Base-by-base conservation (phyloP, 2,329 filamentous ascomycete species). In the Ramichloridium luteum region DNA sequence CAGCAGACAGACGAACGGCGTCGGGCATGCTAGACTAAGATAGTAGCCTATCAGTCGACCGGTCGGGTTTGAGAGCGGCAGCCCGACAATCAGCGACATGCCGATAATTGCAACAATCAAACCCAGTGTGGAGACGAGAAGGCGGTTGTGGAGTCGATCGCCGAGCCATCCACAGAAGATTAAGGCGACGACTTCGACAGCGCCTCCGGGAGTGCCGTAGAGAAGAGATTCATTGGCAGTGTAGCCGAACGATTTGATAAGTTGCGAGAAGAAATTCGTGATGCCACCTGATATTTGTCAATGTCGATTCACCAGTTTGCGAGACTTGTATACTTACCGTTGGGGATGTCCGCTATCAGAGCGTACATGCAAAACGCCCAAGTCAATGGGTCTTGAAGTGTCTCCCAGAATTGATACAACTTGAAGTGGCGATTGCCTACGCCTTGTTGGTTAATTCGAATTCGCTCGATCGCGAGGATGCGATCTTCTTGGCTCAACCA, bases 371-470 rank as follows among this genome's bases (percentile, higher is more conserved):
- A 64, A 47, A 74, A 72, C 0, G 68, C 67, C 72, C 72, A 75
- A 2, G 68, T 67, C 52, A 74, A 56, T 0, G 70, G 71, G 40
- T 76, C 72, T 3, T 59, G 35, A 5, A 76, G 45, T 0, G 71
- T 68, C 42, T 76, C 71, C 11, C 68, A 61, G 1, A 79, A 60
- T 40, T 90, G 82, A 39, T 79, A 48, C 40, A 39, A 38, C 20
- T 53, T 53, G 43, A 48, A 51, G 33, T 51, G 48, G 28, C 48
- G 41, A 38, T 73, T 79, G 2, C 76, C 77, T 11, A 80, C 75
- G 0, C 81, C 81, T 37, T 81, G 81, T 50, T 83, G 74, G 45
- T 88, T 88, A 13, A 73, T 65, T 0, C 80, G 66, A 4, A 88
- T 71, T 0, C 81, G 67, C 40, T 83, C 80, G 15, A 85, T 61